These are phyloP conservation scores for Daldinia vernicosa DNA, from an alignment of 495 filamentous ascomycete genomes.

Conservation along the genomic window DNA sequence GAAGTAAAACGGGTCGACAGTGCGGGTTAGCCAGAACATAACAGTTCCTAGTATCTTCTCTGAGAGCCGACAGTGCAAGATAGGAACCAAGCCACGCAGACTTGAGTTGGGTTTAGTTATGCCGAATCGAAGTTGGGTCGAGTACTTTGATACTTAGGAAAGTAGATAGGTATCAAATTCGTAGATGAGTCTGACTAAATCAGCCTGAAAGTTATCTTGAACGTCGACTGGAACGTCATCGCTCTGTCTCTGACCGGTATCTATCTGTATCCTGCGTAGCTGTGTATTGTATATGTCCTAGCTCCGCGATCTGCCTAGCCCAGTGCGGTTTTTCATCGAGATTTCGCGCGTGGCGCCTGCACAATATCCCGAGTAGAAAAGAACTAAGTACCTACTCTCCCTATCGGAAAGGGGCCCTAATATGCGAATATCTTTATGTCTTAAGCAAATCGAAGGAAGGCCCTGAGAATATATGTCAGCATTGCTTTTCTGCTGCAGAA, in stretches of 20 bases:
- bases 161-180: neutral
- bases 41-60: slow-evolving; percentile 15
- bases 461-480: slow-evolving; percentile 44
- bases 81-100: slow-evolving; percentile 3
- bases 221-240: neutral
- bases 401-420: slow-evolving; percentile 48
- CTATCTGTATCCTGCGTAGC: neutral
- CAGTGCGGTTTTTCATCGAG: slow-evolving; percentile 39
- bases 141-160: neutral
- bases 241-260: neutral
- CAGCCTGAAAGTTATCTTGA: neutral
- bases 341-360: slow-evolving; percentile 47
- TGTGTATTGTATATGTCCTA: slow-evolving; percentile 27
- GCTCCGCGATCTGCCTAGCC: slow-evolving; percentile 39
- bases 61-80: slow-evolving; percentile 18
- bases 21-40: slow-evolving; percentile 22
- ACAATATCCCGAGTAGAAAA: slow-evolving; percentile 45
- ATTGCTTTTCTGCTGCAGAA: slow-evolving; percentile 35
- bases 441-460: slow-evolving; percentile 31
- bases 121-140: neutral
- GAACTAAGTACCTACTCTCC: slow-evolving; percentile 40
- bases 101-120: neutral
- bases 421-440: slow-evolving; percentile 43
- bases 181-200: neutral
- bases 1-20: slow-evolving; percentile 1